phyloP scores from a whole-genome alignment of 768 basidiomycete species.

The Leucosporidium creatinivorum region DNA sequence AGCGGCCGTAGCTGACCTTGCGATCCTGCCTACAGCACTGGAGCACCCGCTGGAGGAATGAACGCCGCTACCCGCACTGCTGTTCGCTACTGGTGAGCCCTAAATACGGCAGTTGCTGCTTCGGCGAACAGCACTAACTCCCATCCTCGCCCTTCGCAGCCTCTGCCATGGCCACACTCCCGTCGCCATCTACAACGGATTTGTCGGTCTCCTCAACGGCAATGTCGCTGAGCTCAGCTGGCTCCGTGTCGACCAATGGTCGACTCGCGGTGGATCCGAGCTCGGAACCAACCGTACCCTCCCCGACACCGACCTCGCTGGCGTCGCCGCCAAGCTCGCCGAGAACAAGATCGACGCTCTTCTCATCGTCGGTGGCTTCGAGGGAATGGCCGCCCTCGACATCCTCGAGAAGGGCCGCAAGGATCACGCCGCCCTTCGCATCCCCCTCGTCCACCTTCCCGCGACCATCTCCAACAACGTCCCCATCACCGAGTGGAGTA shows the following conservation, averaged over 20 bases:
- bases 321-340: conserved; percentile 85
- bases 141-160: conserved; percentile 34
- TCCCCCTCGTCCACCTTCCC: conserved; percentile 92
- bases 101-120: no score
- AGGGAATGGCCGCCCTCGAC: conserved; percentile 74
- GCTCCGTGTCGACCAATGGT: conserved; percentile 96
- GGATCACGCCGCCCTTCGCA: conserved; percentile 77
- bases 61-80: conserved; percentile 94
- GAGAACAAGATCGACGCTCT: conserved; percentile 68
- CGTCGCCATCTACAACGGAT: conserved; percentile 91
- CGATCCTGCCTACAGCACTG: conserved; percentile 53
- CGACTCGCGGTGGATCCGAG: conserved; percentile 90
- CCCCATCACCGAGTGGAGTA: conserved; percentile 88
- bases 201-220: conserved; percentile 87
- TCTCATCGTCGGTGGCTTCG: conserved; percentile 91
- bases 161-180: conserved; percentile 73
- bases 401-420: conserved; percentile 71
- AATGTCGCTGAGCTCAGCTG: conserved; percentile 70
- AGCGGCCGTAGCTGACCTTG: not conserved
- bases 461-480: conserved; percentile 94
- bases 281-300: conserved; percentile 89
- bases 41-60: conserved; percentile 97
- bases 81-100: conserved; percentile 74
- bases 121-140: no score
- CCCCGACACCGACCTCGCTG: conserved; percentile 78